Evolutionary conservation across 176 grass and related monocot species (phyloP), one percentile per base, ranked within the genome.

Genomic region (Oryza glumipatula): DNA sequence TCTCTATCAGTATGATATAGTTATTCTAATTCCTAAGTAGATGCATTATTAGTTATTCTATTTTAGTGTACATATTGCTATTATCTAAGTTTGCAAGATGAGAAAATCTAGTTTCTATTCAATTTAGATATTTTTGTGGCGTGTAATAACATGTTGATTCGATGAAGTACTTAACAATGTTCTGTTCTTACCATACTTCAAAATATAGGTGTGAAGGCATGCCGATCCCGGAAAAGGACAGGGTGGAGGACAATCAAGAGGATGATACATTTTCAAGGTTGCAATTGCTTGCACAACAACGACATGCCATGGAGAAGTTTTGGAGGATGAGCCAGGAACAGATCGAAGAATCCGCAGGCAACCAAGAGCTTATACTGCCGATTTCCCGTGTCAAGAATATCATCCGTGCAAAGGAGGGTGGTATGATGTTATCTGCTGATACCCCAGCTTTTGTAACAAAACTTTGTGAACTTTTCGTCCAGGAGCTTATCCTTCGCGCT

Each of bases 401-500:
- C 9, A 51, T 76, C 1, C 7, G 1, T 10, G 44, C 26, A 1
- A 28, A 83, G 56, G 26, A 51, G 7, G 28, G 24, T 13, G 28
- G 21, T 44, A 76, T 84, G 72, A 52, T 76, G 71, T 51, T 76
- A 28, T 38, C 61, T n/a, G 13, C 26, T 0, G 61, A 84, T 44
- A 67, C 13, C 12, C 71, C 41, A 5, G 7, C 81, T 15, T 83
- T 75, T 72, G 41, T 84, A 0, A 11, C 82, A 14, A 84, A 76
- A 12, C 28, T 26, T 1, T 84, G 61, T 9, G 82, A 84, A 30
- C 28, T 84, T 5, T 84, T 84, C 13, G 8, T 76, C 7, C 82
- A 84, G 16, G 82, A 84, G 72, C 82, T 84, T 2, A 41, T 26
- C 7, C 8, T 84, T 3, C 72, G 61, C 1, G 82, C 82, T 1